These are phyloP conservation scores for Medicago truncatula DNA, from an alignment of 306 rosid genomes.

Conservation along the genomic window MtrunA17r5.0-ANR NC_053043.1:51421501-51422000, in stretches of 20 bases:
- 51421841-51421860: conserved; percentile 36
- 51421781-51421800: background rate
- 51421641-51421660: conserved; percentile 50
- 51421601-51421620: background rate
- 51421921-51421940: too few relatives aligned
- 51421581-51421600: too few relatives aligned
- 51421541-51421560: too few relatives aligned
- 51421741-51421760: conserved; percentile 43
- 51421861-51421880: background rate
- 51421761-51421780: conserved; percentile 18
- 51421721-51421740: conserved; percentile 32
- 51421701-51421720: too few relatives aligned
- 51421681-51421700: conserved; percentile 5
- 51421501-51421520: too few relatives aligned
- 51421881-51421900: conserved; percentile 16
- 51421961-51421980: too few relatives aligned
- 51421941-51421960: too few relatives aligned
- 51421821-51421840: conserved; percentile 26
- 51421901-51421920: conserved; percentile 17
- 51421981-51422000: too few relatives aligned
- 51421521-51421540: too few relatives aligned
- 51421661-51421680: conserved; percentile 20
- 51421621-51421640: background rate
- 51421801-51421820: conserved; percentile 10
- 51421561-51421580: background rate